Conservation (phyloP, 2,329 filamentous ascomycete genomes). For the Ophiocordyceps robertsii region DNA sequence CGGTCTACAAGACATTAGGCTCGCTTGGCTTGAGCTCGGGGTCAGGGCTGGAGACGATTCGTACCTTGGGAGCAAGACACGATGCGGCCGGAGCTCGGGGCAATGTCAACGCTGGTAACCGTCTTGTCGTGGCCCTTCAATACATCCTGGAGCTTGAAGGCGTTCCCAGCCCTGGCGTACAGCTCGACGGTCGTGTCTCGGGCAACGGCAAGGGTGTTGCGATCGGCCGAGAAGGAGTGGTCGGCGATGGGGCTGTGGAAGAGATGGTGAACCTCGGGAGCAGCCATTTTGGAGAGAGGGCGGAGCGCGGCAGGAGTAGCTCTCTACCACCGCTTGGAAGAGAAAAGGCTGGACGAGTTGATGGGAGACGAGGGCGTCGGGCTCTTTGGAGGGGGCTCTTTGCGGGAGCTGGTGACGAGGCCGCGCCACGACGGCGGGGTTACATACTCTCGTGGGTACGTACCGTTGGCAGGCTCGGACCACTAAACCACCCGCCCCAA, state of each 20-base stretch:
- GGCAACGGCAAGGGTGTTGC: slow-evolving; percentile 75
- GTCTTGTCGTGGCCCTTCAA: slow-evolving; percentile 95
- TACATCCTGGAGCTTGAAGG: slow-evolving; percentile 79
- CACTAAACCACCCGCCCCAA: too few species aligned
- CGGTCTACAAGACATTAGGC: slow-evolving; percentile 47
- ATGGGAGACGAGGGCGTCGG: background rate
- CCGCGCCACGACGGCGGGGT: background rate
- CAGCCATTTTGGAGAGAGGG: slow-evolving; percentile 47
- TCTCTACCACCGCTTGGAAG: slow-evolving; percentile 75
- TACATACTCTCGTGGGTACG: background rate
- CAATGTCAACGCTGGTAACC: slow-evolving; percentile 92
- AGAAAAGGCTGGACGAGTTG: background rate
- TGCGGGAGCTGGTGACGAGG: background rate
- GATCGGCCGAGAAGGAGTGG: slow-evolving; percentile 95
- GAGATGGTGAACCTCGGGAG: slow-evolving; percentile 87
- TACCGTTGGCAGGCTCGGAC: background rate
- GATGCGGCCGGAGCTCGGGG: slow-evolving; percentile 78
- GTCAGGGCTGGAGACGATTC: too few species aligned
- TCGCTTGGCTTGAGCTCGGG: background rate
- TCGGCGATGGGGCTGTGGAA: slow-evolving; percentile 95
- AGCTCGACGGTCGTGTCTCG: slow-evolving; percentile 85
- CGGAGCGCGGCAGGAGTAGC: slow-evolving; percentile 41
- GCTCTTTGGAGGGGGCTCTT: background rate
- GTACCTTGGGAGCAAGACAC: slow-evolving; percentile 92
- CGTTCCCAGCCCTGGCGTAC: slow-evolving; percentile 58